Evolutionary conservation across 2,329 filamentous ascomycete species (phyloP).

Genomic region (Claviceps purpurea): DNA sequence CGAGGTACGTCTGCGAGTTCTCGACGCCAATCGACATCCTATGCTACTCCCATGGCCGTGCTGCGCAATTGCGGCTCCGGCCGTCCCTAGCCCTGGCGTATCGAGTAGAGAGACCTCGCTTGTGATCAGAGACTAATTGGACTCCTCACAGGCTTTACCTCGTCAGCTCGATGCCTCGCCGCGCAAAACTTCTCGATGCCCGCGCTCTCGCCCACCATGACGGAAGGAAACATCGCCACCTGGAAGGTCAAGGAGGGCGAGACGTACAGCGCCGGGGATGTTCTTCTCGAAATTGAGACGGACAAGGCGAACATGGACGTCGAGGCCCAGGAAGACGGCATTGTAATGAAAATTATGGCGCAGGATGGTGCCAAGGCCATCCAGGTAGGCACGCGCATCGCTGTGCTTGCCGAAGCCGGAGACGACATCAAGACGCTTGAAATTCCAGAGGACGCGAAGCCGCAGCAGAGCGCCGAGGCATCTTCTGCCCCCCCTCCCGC

Average conservation of each 20-base stretch:
- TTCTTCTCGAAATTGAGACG: constrained; percentile 83
- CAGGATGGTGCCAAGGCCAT: constrained; percentile 62
- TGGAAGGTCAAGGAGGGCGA: constrained; percentile 87
- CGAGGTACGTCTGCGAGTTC: constrained; percentile 37
- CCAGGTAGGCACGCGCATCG: constrained; percentile 69
- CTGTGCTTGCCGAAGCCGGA: constrained; percentile 65
- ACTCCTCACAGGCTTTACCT: constrained; percentile 43
- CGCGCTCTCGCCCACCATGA: constrained; percentile 85
- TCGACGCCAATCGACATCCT: neutral
- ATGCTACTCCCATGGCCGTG: neutral
- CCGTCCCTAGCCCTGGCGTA: no score
- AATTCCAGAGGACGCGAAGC: constrained; percentile 55
- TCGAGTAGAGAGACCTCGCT: no score
- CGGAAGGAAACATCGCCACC: constrained; percentile 72
- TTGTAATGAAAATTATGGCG: constrained; percentile 71
- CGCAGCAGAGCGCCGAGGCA: constrained; percentile 5
- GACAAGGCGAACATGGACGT: constrained; percentile 94
- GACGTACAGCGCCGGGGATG: constrained; percentile 67
- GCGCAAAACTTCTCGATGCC: constrained; percentile 88
- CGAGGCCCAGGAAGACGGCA: constrained; percentile 79
- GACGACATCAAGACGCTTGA: constrained; percentile 66
- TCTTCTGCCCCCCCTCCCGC: neutral
- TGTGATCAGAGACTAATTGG: neutral
- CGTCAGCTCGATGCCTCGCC: constrained; percentile 48
- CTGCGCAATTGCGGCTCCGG: neutral